Base-by-base conservation (phyloP, 1,139 yeast species). In the Blastobotrys capitulatus region DNA sequence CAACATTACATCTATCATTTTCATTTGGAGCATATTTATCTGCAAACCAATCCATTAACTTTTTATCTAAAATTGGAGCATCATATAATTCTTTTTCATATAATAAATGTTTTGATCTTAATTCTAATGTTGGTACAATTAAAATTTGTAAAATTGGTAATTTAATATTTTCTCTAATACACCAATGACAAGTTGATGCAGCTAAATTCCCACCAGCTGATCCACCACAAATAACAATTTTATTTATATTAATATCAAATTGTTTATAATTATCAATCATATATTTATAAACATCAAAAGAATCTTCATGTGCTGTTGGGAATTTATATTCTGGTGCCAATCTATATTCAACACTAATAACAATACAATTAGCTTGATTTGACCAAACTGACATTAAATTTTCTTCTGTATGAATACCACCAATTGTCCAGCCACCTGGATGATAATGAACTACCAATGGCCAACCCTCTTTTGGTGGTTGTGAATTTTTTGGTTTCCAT, bases 301-400 rank as follows among this genome's bases (percentile, higher is more conserved):
- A 59, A 59, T 76, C 80, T n/a, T 75, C 71, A 4, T 73, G 71
- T 44, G 75, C 69, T 7, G 78, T 76, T 1, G 80, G 80, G 55
- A 65, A 76, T 16, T 75, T 74, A 55, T 65, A 58, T 57, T 76
- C 78, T 4, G 80, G 80, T 0, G 78, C 79, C 46, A 73, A 60
- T 37, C 78, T 56, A 57, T 75, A 75, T 54, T 75, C 77, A 10
- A 62, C 61, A 7, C 58, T 52, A 22, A 43, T 34, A 9, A 48
- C 51, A 32, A 42, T 47, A 29, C 52, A 50, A 8, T 43, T 35
- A 9, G 46, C 46, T 1, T 15, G 36, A 18, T 44, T 39, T 7
- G 50, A 42, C 48, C 48, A 47, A 13, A 29, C 19, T 2, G 50
- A 42, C 34, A 42, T 37, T 20, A 40, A 47, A 19, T 42, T 25